Conservation (phyloP, 2,329 filamentous ascomycete species). For the Stromatinia cepivora region DNA sequence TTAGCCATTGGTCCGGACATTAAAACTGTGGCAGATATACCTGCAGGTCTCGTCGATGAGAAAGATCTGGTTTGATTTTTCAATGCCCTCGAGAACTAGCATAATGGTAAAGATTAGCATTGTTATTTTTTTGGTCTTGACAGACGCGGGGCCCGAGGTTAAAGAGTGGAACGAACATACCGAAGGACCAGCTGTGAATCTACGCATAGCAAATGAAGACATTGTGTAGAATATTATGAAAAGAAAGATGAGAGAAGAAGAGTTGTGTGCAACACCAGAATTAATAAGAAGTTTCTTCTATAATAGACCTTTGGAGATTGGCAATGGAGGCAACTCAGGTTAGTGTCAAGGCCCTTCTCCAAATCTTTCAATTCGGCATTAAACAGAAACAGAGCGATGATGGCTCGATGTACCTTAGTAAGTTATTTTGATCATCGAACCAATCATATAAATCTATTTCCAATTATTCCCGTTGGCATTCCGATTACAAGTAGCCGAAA, state of each 20-base stretch:
- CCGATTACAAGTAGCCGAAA: constrained; percentile 1
- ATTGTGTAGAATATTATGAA: constrained; percentile 47
- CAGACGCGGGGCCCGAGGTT: constrained; percentile 23
- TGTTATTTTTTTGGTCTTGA: constrained; percentile 19
- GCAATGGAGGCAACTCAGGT: constrained; percentile 20
- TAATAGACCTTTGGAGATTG: constrained; percentile 5
- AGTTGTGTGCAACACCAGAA: constrained; percentile 8
- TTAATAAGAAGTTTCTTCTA: constrained; percentile 9
- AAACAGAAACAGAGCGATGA: constrained; percentile 18
- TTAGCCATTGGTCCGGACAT: constrained; percentile 15
- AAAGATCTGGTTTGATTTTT: constrained; percentile 73
- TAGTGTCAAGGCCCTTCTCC: constrained; percentile 14
- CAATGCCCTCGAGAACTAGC: constrained; percentile 42
- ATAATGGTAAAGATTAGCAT: constrained; percentile 32
- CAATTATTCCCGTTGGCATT: neutral
- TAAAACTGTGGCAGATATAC: constrained; percentile 49
- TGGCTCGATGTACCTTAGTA: constrained; percentile 16
- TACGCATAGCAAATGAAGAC: constrained; percentile 65
- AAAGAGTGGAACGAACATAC: constrained; percentile 50
- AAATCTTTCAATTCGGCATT: constrained; percentile 17
- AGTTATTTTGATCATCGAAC: neutral
- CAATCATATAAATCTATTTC: constrained; percentile 16
- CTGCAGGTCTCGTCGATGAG: constrained; percentile 79
- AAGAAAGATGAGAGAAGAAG: constrained; percentile 28
- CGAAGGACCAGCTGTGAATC: constrained; percentile 56